Conservation (phyloP, 768 basidiomycete genomes). For the Steccherinum ochraceum region DNA sequence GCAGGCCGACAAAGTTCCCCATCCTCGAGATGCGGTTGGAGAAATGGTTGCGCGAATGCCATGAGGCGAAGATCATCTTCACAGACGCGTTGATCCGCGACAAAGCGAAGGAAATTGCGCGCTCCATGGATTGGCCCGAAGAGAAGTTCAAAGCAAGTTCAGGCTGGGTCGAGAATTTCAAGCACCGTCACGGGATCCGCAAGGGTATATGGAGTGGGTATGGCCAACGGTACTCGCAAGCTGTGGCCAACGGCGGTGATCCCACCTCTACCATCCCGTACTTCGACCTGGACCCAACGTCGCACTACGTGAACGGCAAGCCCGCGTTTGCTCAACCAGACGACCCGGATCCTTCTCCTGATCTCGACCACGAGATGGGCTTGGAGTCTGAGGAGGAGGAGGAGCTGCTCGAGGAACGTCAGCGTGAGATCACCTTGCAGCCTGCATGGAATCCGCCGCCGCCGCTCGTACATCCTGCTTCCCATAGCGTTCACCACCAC, state of each 20-base stretch:
- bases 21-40: constrained; percentile 63
- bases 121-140: constrained; percentile 45
- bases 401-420: neutral
- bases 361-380: constrained; percentile 3
- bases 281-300: neutral
- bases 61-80: constrained; percentile 40
- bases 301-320: neutral
- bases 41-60: constrained; percentile 53
- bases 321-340: neutral
- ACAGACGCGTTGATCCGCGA: constrained; percentile 61
- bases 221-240: neutral
- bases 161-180: constrained; percentile 92
- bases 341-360: neutral
- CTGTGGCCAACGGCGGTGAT: neutral
- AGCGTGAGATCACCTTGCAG: neutral
- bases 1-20: constrained; percentile 76
- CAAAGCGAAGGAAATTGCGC: constrained; percentile 65
- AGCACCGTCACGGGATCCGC: constrained; percentile 71
- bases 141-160: constrained; percentile 88
- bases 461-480: neutral
- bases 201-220: constrained; percentile 44
- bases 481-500: neutral
- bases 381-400: constrained; percentile 5
- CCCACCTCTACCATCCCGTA: neutral
- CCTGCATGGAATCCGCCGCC: neutral